A percentile compares a stretch with the other conserved stretches of the same genome.
phyloP scores from a whole-genome alignment of 345 rosid genomes.

The Punica granatum region DNA sequence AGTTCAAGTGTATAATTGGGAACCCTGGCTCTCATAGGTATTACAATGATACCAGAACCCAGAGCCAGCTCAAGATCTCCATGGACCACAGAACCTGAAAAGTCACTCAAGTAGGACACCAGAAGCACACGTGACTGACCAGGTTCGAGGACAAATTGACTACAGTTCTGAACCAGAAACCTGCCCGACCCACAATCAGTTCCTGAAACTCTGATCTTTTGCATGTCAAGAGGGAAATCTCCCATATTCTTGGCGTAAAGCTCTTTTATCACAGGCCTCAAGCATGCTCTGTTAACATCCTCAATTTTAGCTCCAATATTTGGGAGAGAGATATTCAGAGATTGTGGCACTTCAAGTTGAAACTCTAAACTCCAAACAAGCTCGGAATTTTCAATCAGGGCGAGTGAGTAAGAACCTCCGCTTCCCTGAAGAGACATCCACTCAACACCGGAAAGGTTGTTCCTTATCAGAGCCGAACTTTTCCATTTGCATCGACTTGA shows the following conservation, averaged over 20 bases:
- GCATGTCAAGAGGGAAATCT: slow-evolving; percentile 58
- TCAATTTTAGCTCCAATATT: slow-evolving; percentile 23
- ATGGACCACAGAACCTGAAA: slow-evolving; percentile 35
- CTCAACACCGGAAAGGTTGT: slow-evolving; percentile 74
- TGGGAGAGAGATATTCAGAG: slow-evolving; percentile 30
- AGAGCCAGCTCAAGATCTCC: slow-evolving; percentile 52
- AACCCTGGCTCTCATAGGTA: slow-evolving; percentile 67
- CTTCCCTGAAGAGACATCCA: slow-evolving; percentile 58
- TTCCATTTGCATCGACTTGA: slow-evolving; percentile 57
- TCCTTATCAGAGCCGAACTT: slow-evolving; percentile 57
- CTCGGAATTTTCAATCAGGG: slow-evolving; percentile 42
- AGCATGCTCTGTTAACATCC: slow-evolving; percentile 35
- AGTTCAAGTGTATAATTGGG: slow-evolving; percentile 44
- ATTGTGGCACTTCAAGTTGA: slow-evolving; percentile 30
- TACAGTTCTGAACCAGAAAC: slow-evolving; percentile 48
- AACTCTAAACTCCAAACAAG: slow-evolving; percentile 50
- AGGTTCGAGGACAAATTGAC: slow-evolving; percentile 47
- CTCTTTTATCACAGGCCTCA: slow-evolving; percentile 45
- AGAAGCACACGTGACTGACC: slow-evolving; percentile 55
- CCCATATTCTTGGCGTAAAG: slow-evolving; percentile 52
- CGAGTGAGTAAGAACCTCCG: slow-evolving; percentile 49
- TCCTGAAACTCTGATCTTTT: slow-evolving; percentile 50
- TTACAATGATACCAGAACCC: slow-evolving; percentile 45
- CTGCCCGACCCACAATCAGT: slow-evolving; percentile 42
- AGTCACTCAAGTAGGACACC: slow-evolving; percentile 46